A percentile compares a stretch with the other conserved stretches of the same genome.
Evolutionary conservation across 2,329 filamentous ascomycete species (phyloP).

Genomic region (Hypomyces rosellus): DNA sequence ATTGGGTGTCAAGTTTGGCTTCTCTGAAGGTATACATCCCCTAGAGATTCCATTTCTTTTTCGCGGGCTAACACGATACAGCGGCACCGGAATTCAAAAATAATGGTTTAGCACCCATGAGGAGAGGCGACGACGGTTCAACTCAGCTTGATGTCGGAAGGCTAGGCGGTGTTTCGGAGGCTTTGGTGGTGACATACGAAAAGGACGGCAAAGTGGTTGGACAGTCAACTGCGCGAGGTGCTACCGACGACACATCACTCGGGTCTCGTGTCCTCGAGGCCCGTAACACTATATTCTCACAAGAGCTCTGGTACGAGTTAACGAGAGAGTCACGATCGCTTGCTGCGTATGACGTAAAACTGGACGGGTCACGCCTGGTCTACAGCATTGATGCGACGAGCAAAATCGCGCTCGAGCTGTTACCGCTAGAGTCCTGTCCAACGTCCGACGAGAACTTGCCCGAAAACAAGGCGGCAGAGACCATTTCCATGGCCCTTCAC

Average conservation of each 20-base stretch:
- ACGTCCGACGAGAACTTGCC: slow-evolving; percentile 26
- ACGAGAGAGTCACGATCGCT: slow-evolving; percentile 72
- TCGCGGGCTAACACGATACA: slow-evolving; percentile 24
- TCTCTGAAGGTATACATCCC: slow-evolving; percentile 58
- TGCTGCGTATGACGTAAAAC: slow-evolving; percentile 62
- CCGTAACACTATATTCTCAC: slow-evolving; percentile 71
- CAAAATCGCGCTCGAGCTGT: slow-evolving; percentile 60
- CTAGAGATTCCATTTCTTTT: neutral
- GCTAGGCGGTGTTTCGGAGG: slow-evolving; percentile 45
- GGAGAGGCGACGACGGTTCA: slow-evolving; percentile 65
- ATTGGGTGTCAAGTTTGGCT: slow-evolving; percentile 83
- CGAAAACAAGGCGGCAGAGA: slow-evolving; percentile 53
- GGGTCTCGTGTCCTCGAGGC: slow-evolving; percentile 67
- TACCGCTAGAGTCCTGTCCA: slow-evolving; percentile 45
- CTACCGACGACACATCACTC: slow-evolving; percentile 48
- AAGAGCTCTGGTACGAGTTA: slow-evolving; percentile 88
- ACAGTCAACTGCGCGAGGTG: slow-evolving; percentile 43
- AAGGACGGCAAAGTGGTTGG: slow-evolving; percentile 54
- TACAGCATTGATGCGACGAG: slow-evolving; percentile 47
- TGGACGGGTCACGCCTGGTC: slow-evolving; percentile 51
- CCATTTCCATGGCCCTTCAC: slow-evolving; percentile 60
- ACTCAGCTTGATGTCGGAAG: slow-evolving; percentile 64
- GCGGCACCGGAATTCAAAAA: slow-evolving; percentile 54
- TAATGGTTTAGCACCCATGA: slow-evolving; percentile 74
- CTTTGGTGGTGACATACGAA: slow-evolving; percentile 62